Percentiles rank a stretch among this genome's conserved stretches.
Conservation (phyloP, 192 early-diverging fungal genomes). For the Chytriomyces sp. region DNA sequence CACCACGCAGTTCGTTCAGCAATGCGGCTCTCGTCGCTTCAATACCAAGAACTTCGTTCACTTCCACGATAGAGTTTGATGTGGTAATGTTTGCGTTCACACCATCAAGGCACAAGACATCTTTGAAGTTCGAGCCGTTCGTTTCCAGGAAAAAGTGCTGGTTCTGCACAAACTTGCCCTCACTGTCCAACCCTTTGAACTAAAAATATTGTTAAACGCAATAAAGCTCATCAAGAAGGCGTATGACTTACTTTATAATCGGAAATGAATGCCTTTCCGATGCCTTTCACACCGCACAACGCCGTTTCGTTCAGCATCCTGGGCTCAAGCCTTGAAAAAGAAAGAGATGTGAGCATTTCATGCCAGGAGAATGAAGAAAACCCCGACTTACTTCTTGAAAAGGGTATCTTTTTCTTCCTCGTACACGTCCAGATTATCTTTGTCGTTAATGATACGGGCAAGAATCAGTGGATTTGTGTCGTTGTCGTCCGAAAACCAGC, state of each 20-base stretch:
- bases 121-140: conserved; percentile 88
- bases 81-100: conserved; percentile 82
- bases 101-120: conserved; percentile 83
- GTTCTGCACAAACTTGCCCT: conserved; percentile 45
- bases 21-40: conserved; percentile 93
- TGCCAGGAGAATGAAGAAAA: neutral
- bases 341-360: neutral
- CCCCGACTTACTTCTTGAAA: conserved; percentile 63
- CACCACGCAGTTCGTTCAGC: conserved; percentile 85
- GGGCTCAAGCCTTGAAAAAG: conserved; percentile 66
- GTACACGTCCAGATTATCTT: conserved; percentile 69
- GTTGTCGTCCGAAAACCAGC: conserved; percentile 92
- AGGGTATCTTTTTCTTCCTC: conserved; percentile 88
- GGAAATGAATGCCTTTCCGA: conserved; percentile 82
- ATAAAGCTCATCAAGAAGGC: neutral
- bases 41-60: conserved; percentile 91
- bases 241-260: conserved; percentile 40
- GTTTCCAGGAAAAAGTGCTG: conserved; percentile 87
- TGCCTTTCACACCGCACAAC: conserved; percentile 86
- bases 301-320: conserved; percentile 86
- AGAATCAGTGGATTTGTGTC: conserved; percentile 84
- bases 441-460: conserved; percentile 80
- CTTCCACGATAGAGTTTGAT: conserved; percentile 93
- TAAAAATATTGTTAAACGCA: conserved; percentile 6
- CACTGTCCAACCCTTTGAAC: conserved; percentile 32